Evolutionary conservation across 2,329 filamentous ascomycete genomes (phyloP).

Genomic region (Chaetothyriales sp.): DNA sequence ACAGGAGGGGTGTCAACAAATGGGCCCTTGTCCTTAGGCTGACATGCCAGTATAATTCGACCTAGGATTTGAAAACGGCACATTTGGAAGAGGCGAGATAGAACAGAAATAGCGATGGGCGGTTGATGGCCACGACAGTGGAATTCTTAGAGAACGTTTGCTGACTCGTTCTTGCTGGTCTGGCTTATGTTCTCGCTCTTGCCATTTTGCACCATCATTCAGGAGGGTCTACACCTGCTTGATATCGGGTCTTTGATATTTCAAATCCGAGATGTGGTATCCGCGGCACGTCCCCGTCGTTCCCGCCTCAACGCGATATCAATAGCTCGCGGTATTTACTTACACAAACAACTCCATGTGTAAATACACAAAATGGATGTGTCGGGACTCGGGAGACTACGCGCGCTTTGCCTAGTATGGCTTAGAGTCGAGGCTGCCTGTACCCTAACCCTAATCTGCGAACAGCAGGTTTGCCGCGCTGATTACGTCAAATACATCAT

Average conservation of each 20-base stretch:
- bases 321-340: neutral
- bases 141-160: neutral
- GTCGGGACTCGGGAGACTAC: neutral
- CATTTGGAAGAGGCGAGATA: conserved; percentile 22
- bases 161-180: neutral
- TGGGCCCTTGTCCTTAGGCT: conserved; percentile 18
- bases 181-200: neutral
- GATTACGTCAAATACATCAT: neutral
- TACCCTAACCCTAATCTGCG: neutral
- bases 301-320: neutral
- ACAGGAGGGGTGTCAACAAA: conserved; percentile 4
- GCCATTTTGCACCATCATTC: neutral
- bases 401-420: no score
- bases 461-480: neutral
- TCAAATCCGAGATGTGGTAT: neutral
- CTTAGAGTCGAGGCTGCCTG: no score
- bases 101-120: neutral
- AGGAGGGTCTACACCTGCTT: neutral
- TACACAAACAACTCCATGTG: neutral
- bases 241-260: neutral
- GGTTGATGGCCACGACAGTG: neutral
- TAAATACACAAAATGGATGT: no score
- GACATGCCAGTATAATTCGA: conserved; percentile 29
- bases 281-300: neutral
- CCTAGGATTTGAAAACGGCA: conserved; percentile 33